These are phyloP conservation scores for Kitagawia praeruptora DNA, from an alignment of 129 eudicot genomes.

Conservation along the genomic window DNA sequence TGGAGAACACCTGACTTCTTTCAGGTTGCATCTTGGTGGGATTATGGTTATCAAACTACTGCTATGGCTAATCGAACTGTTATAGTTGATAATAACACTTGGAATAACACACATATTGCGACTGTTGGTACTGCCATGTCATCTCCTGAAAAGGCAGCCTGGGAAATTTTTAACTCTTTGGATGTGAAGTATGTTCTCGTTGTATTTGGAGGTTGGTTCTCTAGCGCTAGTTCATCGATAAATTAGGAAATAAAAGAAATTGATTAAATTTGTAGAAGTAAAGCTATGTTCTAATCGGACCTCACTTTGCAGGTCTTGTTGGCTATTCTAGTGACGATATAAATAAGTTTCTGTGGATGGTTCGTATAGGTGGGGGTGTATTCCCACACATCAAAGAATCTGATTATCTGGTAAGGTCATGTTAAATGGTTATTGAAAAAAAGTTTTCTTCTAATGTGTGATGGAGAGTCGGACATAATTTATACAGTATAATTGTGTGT, in stretches of 20 bases:
- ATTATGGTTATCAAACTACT: conserved; percentile 98
- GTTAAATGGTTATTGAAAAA: neutral
- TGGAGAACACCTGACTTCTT: conserved; percentile 6
- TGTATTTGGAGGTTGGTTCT: conserved; percentile 86
- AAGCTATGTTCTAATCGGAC: conserved; percentile 3
- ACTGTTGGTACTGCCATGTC: conserved; percentile 99
- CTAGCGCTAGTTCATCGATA: neutral
- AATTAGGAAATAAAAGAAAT: neutral
- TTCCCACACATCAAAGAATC: conserved; percentile 99
- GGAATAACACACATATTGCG: conserved; percentile 99
- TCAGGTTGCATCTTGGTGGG: conserved; percentile 99
- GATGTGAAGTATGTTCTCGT: conserved; percentile 98
- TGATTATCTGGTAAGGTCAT: conserved; percentile 70
- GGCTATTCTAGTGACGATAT: conserved; percentile 99
- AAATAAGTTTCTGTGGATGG: conserved; percentile 98
- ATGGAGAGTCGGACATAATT: neutral
- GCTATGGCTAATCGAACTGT: conserved; percentile 99
- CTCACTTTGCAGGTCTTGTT: conserved; percentile 69
- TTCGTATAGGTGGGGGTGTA: conserved; percentile 96
- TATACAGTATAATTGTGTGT: neutral
- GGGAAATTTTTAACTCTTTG: conserved; percentile 94
- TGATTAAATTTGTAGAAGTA: neutral
- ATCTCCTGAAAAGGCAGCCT: conserved; percentile 96
- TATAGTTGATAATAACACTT: conserved; percentile 94
- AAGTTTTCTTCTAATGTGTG: neutral